These are phyloP conservation scores for Raphanus hybrid DNA, from an alignment of 441 rosid species.

Conservation along the genomic window DNA sequence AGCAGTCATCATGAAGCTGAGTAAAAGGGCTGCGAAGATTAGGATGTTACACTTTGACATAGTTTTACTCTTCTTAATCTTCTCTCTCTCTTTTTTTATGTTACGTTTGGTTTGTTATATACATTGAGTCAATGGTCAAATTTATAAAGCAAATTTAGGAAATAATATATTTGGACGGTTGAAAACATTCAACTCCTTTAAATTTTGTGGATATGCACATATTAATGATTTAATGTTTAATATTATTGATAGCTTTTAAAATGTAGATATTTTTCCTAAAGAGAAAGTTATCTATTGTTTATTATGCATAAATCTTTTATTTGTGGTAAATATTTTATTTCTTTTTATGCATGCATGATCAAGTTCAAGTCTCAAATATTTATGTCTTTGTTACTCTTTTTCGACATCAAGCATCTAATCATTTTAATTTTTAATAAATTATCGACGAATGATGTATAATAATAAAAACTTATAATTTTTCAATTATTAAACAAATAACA, in stretches of 20 bases:
- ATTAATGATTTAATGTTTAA: not conserved
- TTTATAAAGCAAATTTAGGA: constrained; percentile 9
- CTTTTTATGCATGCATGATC: too few relatives aligned
- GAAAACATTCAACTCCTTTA: not conserved
- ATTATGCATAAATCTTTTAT: not conserved
- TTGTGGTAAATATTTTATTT: too few relatives aligned
- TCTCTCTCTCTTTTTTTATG: not conserved
- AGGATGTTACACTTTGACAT: constrained; percentile 25
- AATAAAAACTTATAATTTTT: too few relatives aligned
- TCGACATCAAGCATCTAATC: too few relatives aligned
- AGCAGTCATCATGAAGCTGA: constrained; percentile 33
- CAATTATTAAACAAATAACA: too few relatives aligned
- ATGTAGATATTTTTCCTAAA: not conserved
- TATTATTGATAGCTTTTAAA: not conserved
- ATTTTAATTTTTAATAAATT: too few relatives aligned
- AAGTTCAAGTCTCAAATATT: too few relatives aligned
- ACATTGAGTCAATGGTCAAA: not conserved
- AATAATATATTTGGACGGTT: not conserved
- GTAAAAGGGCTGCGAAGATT: constrained; percentile 20
- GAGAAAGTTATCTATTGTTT: too few relatives aligned
- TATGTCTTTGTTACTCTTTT: too few relatives aligned
- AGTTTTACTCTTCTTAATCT: not conserved
- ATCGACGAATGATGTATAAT: not conserved
- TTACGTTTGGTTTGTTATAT: not conserved
- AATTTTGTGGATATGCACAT: not conserved